These are phyloP conservation scores for Ajuga reptans DNA, from an alignment of 305 asterid genomes.

Conservation along the genomic window DNA sequence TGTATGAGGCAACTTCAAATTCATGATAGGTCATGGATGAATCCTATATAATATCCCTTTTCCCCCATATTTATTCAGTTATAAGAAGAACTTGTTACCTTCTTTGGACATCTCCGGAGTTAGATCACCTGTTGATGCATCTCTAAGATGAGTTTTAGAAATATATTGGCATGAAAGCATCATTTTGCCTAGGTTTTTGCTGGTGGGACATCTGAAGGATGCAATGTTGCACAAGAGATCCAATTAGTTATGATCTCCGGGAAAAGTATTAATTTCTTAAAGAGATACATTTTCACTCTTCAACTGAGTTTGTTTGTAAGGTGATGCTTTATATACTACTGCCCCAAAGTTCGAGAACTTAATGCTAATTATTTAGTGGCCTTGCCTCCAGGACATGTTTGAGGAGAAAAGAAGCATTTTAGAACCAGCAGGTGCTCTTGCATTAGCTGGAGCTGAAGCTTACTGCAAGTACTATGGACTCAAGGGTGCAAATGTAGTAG, in stretches of 20 bases:
- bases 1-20: background rate
- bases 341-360: background rate
- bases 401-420: conserved; percentile 91
- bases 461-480: conserved; percentile 76
- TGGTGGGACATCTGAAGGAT: background rate
- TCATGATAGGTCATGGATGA: background rate
- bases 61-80: background rate
- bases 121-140: background rate
- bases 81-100: background rate
- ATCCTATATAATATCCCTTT: background rate
- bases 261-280: background rate
- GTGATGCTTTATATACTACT: background rate
- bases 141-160: background rate
- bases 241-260: background rate
- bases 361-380: conserved; percentile 4
- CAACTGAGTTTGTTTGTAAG: background rate
- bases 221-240: background rate
- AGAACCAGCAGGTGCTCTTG: conserved; percentile 96
- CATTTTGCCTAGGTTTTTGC: background rate
- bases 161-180: background rate
- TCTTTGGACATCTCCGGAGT: background rate
- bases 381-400: conserved; percentile 66
- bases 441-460: conserved; percentile 92
- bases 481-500: conserved; percentile 67
- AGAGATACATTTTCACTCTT: background rate